These are phyloP conservation scores for Moesziomyces sp. DNA, from an alignment of 1,284 basidiomycete species.

Conservation along the genomic window DNA sequence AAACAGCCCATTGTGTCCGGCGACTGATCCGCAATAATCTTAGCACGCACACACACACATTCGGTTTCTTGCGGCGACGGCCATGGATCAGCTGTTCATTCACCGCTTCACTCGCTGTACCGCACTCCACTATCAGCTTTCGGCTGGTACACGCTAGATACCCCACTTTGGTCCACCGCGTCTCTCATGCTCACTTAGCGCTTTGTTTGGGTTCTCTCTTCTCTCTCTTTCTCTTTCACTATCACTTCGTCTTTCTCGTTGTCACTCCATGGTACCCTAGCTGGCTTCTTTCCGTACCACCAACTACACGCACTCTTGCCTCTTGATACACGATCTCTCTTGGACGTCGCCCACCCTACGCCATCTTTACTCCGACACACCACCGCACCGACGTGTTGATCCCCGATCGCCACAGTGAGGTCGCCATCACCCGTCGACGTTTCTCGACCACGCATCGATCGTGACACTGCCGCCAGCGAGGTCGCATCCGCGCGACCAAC, in stretches of 20 bases:
- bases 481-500: constrained; percentile 25
- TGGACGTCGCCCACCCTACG: not conserved
- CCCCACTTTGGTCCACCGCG: not conserved
- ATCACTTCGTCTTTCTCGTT: not conserved
- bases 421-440: no score
- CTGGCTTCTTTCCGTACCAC: not conserved
- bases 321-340: constrained; percentile 2
- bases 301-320: not conserved
- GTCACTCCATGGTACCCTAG: not conserved
- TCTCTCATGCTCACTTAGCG: not conserved
- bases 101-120: no score
- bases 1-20: no score
- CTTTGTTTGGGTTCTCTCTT: constrained; percentile 1
- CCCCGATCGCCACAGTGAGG: not conserved
- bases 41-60: no score
- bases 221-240: not conserved
- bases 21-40: no score
- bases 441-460: not conserved
- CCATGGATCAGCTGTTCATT: no score
- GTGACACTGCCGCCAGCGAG: not conserved
- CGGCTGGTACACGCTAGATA: no score
- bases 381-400: not conserved
- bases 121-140: no score
- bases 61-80: no score
- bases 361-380: no score